Evolutionary conservation across 2,329 filamentous ascomycete species (phyloP), one percentile per base, ranked within the genome.

Genomic region (Hypomyces perniciosus): DNA sequence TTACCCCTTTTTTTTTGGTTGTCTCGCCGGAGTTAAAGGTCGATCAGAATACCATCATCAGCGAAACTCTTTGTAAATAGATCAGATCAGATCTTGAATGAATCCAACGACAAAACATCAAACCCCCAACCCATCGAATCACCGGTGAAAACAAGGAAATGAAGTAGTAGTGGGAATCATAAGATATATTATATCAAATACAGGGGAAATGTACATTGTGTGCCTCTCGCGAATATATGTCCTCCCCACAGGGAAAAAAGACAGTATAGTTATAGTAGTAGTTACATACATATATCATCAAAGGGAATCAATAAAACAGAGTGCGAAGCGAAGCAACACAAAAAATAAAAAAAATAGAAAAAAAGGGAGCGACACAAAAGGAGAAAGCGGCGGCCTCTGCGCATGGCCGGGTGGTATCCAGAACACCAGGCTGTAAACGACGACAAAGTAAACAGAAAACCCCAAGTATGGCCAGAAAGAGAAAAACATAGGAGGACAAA

Each of bases 341-440:
- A 29, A 52, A 52, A 48, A 37, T 28, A 27, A 41, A 40, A 38
- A 20, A 40, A 35, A 20, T 27, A 20, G 47, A 39, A 39, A 38
- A 38, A 13, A 38, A 41, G 43, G 37, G 13, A 30, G 28, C 29
- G 9, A 27, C 20, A 42, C 29, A 30, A 38, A 30, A 37, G 7
- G 29, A 31, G 45, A 48, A 52, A 52, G 28, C 45, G 50, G 45
- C 44, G 28, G 50, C 45, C 44, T 30, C 42, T 43, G 34, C 39
- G 50, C 45, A 52, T 37, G 12, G 48, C 48, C 48, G 51, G 49
- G 51, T 58, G 55, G 50, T 67, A 67, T 67, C 66, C 65, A 66
- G 63, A 67, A 68, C 65, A 68, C 64, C 63, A 57, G 62, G 62
- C 63, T 60, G 54, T 56, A 61, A 54, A 53, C 48, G 12, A 50